A percentile compares a stretch with the other conserved stretches of the same genome.
Evolutionary conservation across 371 early-diverging fungal species (phyloP).

Genomic region (Mortierella sp.): DNA sequence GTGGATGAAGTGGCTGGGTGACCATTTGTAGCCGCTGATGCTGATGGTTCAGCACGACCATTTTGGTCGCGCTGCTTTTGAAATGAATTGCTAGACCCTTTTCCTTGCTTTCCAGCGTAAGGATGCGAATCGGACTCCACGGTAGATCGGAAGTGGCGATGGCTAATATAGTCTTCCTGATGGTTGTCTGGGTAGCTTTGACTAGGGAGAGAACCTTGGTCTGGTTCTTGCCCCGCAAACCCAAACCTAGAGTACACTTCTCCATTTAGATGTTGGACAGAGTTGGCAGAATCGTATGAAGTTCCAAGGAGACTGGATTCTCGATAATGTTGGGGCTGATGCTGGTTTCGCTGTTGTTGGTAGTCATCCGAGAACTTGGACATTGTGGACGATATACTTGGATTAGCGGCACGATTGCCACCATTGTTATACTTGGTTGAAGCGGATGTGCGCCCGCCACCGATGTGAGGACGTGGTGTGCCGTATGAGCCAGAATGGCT

Average conservation of each 20-base stretch:
- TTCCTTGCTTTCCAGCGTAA: constrained; percentile 13
- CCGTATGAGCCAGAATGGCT: constrained; percentile 54
- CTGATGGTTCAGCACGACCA: constrained; percentile 16
- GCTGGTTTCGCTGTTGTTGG: constrained; percentile 19
- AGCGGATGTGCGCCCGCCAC: not conserved
- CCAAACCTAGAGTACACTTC: constrained; percentile 30
- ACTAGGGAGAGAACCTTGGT: constrained; percentile 24
- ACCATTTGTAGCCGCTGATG: constrained; percentile 11
- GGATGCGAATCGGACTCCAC: constrained; percentile 18
- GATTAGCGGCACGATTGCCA: constrained; percentile 8
- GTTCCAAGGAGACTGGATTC: constrained; percentile 48
- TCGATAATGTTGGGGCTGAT: constrained; percentile 19
- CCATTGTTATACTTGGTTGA: constrained; percentile 18
- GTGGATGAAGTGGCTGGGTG: constrained; percentile 28
- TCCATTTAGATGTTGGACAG: constrained; percentile 25
- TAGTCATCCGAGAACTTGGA: constrained; percentile 39
- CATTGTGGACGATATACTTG: constrained; percentile 40
- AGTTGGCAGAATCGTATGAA: constrained; percentile 44
- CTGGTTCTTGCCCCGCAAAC: constrained; percentile 24
- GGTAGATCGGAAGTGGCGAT: constrained; percentile 18
- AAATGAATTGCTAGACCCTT: constrained; percentile 13
- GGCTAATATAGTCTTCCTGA: constrained; percentile 12
- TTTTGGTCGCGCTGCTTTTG: constrained; percentile 22
- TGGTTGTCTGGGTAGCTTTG: constrained; percentile 19
- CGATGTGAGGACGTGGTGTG: constrained; percentile 25